Evolutionary conservation across 768 basidiomycete genomes (phyloP).

Genomic region (Pulveroboletus sp.): DNA sequence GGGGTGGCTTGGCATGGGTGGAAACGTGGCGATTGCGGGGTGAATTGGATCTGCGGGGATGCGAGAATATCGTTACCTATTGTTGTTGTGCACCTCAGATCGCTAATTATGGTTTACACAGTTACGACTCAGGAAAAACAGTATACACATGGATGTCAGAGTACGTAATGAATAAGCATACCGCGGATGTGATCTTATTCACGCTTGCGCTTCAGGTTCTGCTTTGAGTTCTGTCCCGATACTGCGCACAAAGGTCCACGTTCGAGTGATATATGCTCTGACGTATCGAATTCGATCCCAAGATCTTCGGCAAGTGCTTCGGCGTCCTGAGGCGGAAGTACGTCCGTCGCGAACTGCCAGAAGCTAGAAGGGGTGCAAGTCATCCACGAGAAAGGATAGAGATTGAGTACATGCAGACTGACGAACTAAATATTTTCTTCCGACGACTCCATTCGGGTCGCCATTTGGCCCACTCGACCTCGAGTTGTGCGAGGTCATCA

Average conservation of each 20-base stretch:
- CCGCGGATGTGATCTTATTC: constrained; percentile 8
- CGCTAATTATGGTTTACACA: background rate
- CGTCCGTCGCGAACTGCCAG: constrained; percentile 68
- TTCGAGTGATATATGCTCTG: constrained; percentile 67
- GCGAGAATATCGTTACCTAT: background rate
- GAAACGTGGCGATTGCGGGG: background rate
- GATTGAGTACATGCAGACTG: constrained; percentile 13
- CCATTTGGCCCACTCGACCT: constrained; percentile 77
- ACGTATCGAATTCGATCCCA: constrained; percentile 73
- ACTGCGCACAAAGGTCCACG: constrained; percentile 50
- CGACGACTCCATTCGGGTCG: constrained; percentile 74
- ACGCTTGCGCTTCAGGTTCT: constrained; percentile 51
- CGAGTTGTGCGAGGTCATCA: constrained; percentile 63
- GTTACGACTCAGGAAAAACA: background rate
- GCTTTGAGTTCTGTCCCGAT: constrained; percentile 26
- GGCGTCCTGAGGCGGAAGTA: constrained; percentile 62
- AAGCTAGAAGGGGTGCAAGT: constrained; percentile 44
- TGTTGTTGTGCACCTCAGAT: background rate
- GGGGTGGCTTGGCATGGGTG: constrained; percentile 43
- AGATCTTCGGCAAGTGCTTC: constrained; percentile 67
- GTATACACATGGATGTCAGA: background rate
- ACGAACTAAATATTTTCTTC: constrained; percentile 58
- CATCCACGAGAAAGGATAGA: background rate
- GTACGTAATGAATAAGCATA: background rate
- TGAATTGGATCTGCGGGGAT: background rate